phyloP scores from a whole-genome alignment of 2,329 filamentous ascomycete species.

The Acrocalymma vagum region DNA sequence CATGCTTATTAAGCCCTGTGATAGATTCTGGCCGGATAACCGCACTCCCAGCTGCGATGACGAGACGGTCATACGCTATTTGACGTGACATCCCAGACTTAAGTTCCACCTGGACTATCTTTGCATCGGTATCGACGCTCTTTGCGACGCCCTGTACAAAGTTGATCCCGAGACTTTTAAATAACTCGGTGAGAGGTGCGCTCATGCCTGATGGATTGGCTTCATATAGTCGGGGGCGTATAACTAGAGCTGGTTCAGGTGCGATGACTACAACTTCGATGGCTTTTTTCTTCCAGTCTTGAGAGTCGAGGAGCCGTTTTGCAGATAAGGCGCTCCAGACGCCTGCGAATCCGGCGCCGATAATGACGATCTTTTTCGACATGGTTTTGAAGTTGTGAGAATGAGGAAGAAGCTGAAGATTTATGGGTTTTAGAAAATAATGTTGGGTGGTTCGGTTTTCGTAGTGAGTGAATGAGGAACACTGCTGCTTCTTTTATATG shows the following conservation, averaged over 20 bases:
- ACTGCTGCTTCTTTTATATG: no score
- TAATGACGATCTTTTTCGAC: conserved; percentile 1
- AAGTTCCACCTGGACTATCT: not conserved
- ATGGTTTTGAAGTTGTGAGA: no score
- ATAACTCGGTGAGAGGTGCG: not conserved
- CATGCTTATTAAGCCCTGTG: not conserved
- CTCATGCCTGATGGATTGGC: not conserved
- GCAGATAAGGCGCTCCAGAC: conserved; percentile 1
- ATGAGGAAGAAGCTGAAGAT: no score
- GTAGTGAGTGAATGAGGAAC: no score
- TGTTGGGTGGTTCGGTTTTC: no score
- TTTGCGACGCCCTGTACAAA: not conserved
- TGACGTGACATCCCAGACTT: no score
- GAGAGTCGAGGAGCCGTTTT: not conserved
- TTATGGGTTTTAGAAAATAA: no score
- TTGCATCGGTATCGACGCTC: not conserved
- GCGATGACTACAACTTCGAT: conserved; percentile 1
- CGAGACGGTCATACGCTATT: not conserved
- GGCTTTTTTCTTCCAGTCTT: not conserved
- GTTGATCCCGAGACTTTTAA: not conserved
- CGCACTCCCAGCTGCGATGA: not conserved
- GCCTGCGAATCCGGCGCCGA: conserved; percentile 1
- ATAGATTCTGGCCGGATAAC: not conserved
- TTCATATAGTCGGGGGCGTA: conserved; percentile 1
- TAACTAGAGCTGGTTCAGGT: not conserved